Evolutionary conservation across 2,329 filamentous ascomycete genomes (phyloP).

Genomic region (Stagonosporopsis tanaceti): DNA sequence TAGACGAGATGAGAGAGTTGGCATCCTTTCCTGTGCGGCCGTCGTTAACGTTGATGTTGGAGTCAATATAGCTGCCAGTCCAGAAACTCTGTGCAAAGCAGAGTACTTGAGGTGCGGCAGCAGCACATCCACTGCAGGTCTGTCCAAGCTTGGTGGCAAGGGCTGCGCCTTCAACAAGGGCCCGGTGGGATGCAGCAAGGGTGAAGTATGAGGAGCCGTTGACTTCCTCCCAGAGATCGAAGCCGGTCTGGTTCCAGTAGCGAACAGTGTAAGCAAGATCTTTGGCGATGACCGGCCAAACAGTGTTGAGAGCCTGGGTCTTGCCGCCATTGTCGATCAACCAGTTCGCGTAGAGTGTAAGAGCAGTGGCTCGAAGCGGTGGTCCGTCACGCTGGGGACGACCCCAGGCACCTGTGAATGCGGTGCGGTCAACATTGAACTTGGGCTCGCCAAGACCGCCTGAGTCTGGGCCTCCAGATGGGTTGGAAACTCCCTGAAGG

Average conservation of each 20-base stretch:
- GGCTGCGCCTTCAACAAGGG: slow-evolving; percentile 68
- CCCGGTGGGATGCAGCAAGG: slow-evolving; percentile 71
- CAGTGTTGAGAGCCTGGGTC: slow-evolving; percentile 52
- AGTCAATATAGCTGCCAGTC: slow-evolving; percentile 69
- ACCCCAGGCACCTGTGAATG: slow-evolving; percentile 75
- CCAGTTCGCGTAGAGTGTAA: slow-evolving; percentile 77
- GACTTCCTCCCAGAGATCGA: slow-evolving; percentile 87
- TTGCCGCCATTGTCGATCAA: slow-evolving; percentile 68
- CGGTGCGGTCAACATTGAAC: slow-evolving; percentile 69
- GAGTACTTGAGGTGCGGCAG: slow-evolving; percentile 72
- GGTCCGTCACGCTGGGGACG: slow-evolving; percentile 83
- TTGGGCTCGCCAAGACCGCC: slow-evolving; percentile 75
- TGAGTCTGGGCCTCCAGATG: slow-evolving; percentile 64
- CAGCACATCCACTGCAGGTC: slow-evolving; percentile 67
- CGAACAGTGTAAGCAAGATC: slow-evolving; percentile 78
- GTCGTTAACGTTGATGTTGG: slow-evolving; percentile 69
- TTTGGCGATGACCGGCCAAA: slow-evolving; percentile 79
- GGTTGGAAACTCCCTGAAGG: slow-evolving; percentile 73
- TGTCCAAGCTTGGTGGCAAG: slow-evolving; percentile 71
- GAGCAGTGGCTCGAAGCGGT: slow-evolving; percentile 75
- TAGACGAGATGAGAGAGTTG: slow-evolving; percentile 68
- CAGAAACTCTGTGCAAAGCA: slow-evolving; percentile 81
- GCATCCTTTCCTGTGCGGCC: slow-evolving; percentile 74
- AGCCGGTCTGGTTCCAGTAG: slow-evolving; percentile 69
- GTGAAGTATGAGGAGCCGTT: slow-evolving; percentile 83